A percentile compares a stretch with the other conserved stretches of the same genome.
Evolutionary conservation across 1,139 yeast genomes (phyloP).

Genomic region (Citeromyces hawaiiensis): DNA sequence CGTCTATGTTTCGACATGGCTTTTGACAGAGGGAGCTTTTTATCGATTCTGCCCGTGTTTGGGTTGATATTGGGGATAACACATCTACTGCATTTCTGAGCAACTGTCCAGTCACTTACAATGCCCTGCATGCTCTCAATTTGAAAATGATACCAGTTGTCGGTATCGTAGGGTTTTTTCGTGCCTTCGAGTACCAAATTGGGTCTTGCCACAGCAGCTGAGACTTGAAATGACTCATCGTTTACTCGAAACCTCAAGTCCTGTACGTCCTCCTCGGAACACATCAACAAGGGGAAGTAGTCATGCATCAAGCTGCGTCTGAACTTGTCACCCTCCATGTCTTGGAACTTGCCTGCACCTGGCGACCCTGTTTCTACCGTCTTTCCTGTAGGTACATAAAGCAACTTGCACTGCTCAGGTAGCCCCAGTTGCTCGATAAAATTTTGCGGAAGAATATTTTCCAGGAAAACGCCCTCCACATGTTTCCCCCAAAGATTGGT

Average conservation of each 20-base stretch:
- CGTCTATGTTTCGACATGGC: conserved; percentile 10
- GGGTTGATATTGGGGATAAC: conserved; percentile 11
- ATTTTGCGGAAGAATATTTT: conserved; percentile 5
- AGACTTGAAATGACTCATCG: conserved; percentile 6
- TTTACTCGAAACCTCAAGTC: conserved; percentile 14
- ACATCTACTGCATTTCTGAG: conserved; percentile 12
- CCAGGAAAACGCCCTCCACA: neutral
- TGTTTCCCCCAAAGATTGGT: neutral
- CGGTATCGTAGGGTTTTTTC: conserved; percentile 8
- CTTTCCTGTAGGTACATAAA: conserved; percentile 21
- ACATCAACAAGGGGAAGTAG: conserved; percentile 25
- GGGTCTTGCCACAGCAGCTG: conserved; percentile 6
- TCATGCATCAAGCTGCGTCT: conserved; percentile 24
- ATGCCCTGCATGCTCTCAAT: conserved; percentile 3
- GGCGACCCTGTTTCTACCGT: conserved; percentile 12
- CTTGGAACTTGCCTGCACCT: neutral
- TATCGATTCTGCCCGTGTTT: conserved; percentile 5
- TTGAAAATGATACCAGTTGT: conserved; percentile 10
- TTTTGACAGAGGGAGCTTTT: conserved; percentile 5
- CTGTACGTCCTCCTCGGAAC: conserved; percentile 19
- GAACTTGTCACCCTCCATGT: conserved; percentile 3
- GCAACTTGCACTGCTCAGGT: conserved; percentile 14
- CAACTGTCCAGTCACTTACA: conserved; percentile 7
- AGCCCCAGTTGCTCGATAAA: conserved; percentile 11
- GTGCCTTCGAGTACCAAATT: conserved; percentile 10